These are phyloP conservation scores for Xylaria sp. DNA, from an alignment of 2,329 filamentous ascomycete species.

Conservation along the genomic window DNA sequence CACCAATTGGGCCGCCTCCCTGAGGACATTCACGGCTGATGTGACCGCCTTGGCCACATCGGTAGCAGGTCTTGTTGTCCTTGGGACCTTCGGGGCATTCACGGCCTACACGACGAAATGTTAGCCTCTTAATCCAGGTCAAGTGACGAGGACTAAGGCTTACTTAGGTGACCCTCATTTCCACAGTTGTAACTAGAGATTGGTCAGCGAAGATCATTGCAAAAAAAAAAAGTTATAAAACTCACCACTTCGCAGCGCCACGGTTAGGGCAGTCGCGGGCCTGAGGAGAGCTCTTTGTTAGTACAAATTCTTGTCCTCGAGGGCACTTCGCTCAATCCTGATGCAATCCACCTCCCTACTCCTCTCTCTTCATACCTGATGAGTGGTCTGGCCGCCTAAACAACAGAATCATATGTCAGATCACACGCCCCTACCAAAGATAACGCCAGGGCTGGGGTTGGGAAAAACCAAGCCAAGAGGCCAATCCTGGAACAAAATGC, in stretches of 20 bases:
- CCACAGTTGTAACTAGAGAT: constrained; percentile 52
- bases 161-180: constrained; percentile 81
- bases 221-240: constrained; percentile 35
- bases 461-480: constrained; percentile 33
- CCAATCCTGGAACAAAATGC: constrained; percentile 27
- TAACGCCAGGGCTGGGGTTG: constrained; percentile 23
- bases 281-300: constrained; percentile 54
- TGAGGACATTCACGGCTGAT: constrained; percentile 87
- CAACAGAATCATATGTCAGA: constrained; percentile 44
- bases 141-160: constrained; percentile 49
- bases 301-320: constrained; percentile 38
- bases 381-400: constrained; percentile 76
- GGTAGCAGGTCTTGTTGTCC: constrained; percentile 82
- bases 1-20: constrained; percentile 57
- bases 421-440: constrained; percentile 36
- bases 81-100: constrained; percentile 91
- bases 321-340: constrained; percentile 23
- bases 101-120: constrained; percentile 67
- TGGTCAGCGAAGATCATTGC: constrained; percentile 33
- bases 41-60: constrained; percentile 85
- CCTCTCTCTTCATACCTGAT: constrained; percentile 70
- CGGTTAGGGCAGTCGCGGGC: constrained; percentile 88
- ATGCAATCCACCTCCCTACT: constrained; percentile 31
- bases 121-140: constrained; percentile 28
- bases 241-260: constrained; percentile 83